Percentiles rank a stretch among this genome's conserved stretches.
phyloP scores from a whole-genome alignment of 805 yeast genomes.

The Schizosaccharomyces japonicus region DNA sequence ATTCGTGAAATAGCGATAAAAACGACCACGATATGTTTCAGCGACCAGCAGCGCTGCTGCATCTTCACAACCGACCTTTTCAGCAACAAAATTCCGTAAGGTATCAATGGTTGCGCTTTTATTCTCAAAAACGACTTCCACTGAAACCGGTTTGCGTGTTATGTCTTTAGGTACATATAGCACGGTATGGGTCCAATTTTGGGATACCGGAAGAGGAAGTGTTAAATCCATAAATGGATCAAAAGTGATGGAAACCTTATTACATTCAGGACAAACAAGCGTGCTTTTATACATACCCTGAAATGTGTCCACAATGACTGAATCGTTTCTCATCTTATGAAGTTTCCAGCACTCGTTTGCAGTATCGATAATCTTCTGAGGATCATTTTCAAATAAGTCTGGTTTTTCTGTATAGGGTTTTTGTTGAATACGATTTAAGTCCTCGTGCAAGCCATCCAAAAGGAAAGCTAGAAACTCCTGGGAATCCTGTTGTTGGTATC shows the following conservation, averaged over 20 bases:
- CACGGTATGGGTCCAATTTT: slow-evolving; percentile 45
- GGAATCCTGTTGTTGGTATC: slow-evolving; percentile 74
- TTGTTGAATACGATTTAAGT: slow-evolving; percentile 52
- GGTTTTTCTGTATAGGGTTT: slow-evolving; percentile 85
- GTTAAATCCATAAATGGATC: slow-evolving; percentile 87
- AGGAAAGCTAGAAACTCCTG: slow-evolving; percentile 78
- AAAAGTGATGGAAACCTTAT: slow-evolving; percentile 60
- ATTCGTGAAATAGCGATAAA: slow-evolving; percentile 17
- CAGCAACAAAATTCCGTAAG: background rate
- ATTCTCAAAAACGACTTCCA: slow-evolving; percentile 46
- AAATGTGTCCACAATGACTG: slow-evolving; percentile 62
- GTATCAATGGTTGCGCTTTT: slow-evolving; percentile 42
- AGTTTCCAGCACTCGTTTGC: slow-evolving; percentile 63
- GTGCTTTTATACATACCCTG: slow-evolving; percentile 82
- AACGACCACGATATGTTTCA: background rate
- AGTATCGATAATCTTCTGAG: slow-evolving; percentile 25
- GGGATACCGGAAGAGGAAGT: slow-evolving; percentile 58
- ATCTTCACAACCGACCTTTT: background rate
- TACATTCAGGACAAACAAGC: slow-evolving; percentile 65
- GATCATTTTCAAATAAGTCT: slow-evolving; percentile 34
- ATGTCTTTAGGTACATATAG: slow-evolving; percentile 30
- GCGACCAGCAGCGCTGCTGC: background rate
- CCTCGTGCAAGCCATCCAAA: slow-evolving; percentile 78
- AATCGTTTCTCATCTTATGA: slow-evolving; percentile 60
- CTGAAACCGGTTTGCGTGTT: slow-evolving; percentile 18